A percentile compares a stretch with the other conserved stretches of the same genome.
phyloP scores from a whole-genome alignment of 2,329 filamentous ascomycete species.

The Aspergillus brunneoviolaceus region DNA sequence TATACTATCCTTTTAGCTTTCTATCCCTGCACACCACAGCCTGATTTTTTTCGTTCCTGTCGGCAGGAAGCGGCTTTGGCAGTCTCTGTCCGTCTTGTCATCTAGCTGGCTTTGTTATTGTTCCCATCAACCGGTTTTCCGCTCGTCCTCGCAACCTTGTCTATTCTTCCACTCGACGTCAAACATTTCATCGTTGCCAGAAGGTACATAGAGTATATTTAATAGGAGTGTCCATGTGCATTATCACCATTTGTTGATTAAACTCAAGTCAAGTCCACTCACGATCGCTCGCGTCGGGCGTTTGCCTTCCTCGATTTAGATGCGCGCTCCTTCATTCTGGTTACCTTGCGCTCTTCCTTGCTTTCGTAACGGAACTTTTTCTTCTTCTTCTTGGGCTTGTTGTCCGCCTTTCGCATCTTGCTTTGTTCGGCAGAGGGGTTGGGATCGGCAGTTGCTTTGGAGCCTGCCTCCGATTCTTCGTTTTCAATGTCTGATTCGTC shows the following conservation, averaged over 20 bases:
- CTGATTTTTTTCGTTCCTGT: constrained; percentile 24
- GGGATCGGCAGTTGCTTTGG: constrained; percentile 29
- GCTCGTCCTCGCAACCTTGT: constrained; percentile 16
- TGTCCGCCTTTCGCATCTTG: constrained; percentile 42
- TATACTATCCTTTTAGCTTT: constrained; percentile 25
- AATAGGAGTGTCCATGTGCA: constrained; percentile 2
- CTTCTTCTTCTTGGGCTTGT: constrained; percentile 74
- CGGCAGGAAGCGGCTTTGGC: constrained; percentile 19
- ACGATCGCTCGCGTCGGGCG: constrained; percentile 46
- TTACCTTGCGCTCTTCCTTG: constrained; percentile 72
- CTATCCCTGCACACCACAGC: constrained; percentile 25
- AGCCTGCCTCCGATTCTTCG: constrained; percentile 28
- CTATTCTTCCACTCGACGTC: constrained; percentile 14
- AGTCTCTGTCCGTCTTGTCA: constrained; percentile 19
- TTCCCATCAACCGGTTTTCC: constrained; percentile 14
- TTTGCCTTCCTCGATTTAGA: constrained; percentile 71
- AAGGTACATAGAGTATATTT: constrained; percentile 20
- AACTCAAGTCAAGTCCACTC: neutral
- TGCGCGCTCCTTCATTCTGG: constrained; percentile 61
- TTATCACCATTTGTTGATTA: neutral
- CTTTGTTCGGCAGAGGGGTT: constrained; percentile 50
- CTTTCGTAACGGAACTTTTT: constrained; percentile 91
- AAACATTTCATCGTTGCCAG: constrained; percentile 8
- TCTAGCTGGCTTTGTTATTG: constrained; percentile 14
- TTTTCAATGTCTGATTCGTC: constrained; percentile 29